Conservation (phyloP, 805 yeast genomes). For the Starmerella floris region DNA sequence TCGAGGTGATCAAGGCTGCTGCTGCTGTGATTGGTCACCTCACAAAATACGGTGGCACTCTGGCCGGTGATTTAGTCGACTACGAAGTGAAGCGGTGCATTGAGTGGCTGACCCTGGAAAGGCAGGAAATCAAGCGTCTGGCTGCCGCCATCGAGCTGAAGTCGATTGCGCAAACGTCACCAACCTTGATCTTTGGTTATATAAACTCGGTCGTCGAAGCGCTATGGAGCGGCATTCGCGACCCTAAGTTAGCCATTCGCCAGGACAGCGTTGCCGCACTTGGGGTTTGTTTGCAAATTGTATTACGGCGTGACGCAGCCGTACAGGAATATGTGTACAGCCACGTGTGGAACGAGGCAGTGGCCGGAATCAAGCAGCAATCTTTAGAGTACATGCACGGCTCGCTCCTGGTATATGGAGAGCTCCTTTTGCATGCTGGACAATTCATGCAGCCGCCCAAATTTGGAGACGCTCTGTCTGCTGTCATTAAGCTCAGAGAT, state of each 20-base stretch:
- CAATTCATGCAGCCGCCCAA: constrained; percentile 49
- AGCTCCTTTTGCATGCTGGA: constrained; percentile 59
- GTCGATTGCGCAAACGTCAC: constrained; percentile 75
- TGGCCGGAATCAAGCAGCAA: constrained; percentile 38
- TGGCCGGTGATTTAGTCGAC: constrained; percentile 86
- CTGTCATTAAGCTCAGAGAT: constrained; percentile 58
- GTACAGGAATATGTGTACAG: constrained; percentile 65
- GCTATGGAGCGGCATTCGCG: constrained; percentile 79
- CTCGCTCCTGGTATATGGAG: constrained; percentile 66
- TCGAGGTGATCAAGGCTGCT: constrained; percentile 74
- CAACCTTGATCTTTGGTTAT: constrained; percentile 66
- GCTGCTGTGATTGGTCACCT: constrained; percentile 77
- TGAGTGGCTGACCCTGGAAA: constrained; percentile 83
- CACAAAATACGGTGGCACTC: constrained; percentile 69
- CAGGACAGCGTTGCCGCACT: constrained; percentile 74
- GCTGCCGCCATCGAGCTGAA: constrained; percentile 82
- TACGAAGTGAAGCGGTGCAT: constrained; percentile 78
- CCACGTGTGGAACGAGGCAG: constrained; percentile 54
- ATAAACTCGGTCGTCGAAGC: constrained; percentile 66
- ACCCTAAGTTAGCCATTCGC: constrained; percentile 59
- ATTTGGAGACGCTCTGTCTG: constrained; percentile 65
- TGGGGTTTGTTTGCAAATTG: constrained; percentile 62
- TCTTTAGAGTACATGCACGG: constrained; percentile 74
- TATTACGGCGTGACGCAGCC: constrained; percentile 62
- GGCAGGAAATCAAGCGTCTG: constrained; percentile 60